Conservation (phyloP, 257 asterid genomes). For the Ilex asprella region DNA sequence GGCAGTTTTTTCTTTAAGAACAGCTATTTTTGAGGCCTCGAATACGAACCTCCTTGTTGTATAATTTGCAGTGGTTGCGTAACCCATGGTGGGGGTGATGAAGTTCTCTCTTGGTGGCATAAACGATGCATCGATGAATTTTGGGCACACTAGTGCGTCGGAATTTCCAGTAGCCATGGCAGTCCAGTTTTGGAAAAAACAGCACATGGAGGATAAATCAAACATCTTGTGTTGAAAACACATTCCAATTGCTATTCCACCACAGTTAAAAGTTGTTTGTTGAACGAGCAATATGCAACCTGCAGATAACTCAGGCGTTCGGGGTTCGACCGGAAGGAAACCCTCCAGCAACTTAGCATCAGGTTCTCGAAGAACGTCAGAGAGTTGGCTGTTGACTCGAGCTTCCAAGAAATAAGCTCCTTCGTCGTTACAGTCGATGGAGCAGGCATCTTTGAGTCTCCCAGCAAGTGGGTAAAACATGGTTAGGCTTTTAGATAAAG, state of each 20-base stretch:
- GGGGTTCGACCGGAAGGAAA: not conserved
- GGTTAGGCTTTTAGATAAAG: not conserved
- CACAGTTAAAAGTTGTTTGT: not conserved
- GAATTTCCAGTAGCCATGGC: not conserved
- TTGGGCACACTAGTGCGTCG: not conserved
- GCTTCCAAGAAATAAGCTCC: not conserved
- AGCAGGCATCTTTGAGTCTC: not conserved
- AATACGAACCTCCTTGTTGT: not conserved
- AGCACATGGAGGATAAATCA: not conserved
- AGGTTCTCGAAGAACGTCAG: not conserved
- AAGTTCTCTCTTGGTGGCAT: not conserved
- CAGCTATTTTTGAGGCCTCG: too few relatives aligned
- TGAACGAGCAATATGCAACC: not conserved
- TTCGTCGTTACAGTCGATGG: conserved; percentile 6
- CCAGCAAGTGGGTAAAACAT: conserved; percentile 9
- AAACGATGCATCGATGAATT: not conserved
- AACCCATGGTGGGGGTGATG: not conserved
- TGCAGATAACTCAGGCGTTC: not conserved
- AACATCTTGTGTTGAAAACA: not conserved
- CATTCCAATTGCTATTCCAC: not conserved
- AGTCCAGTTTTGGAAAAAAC: not conserved
- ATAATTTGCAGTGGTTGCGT: not conserved
- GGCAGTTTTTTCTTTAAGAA: too few relatives aligned
- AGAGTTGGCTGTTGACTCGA: not conserved
- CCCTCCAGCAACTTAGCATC: not conserved